These are phyloP conservation scores for Fusarium sp. DNA, from an alignment of 2,329 filamentous ascomycete species.

Conservation along the genomic window DNA sequence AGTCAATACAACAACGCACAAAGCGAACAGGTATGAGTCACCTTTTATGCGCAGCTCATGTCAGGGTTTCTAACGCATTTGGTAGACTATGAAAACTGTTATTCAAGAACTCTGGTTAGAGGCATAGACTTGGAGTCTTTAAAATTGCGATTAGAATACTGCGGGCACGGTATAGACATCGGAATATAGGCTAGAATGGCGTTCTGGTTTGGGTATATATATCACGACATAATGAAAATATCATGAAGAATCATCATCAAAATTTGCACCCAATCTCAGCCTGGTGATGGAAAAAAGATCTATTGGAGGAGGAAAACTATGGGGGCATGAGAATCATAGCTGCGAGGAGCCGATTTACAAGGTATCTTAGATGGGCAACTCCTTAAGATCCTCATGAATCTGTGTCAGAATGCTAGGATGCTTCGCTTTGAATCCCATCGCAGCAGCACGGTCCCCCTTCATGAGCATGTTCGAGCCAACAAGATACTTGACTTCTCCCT, in stretches of 20 bases:
- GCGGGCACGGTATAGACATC: background rate
- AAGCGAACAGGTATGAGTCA: conserved; percentile 32
- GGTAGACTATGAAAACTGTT: background rate
- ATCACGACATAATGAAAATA: background rate
- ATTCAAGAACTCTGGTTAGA: conserved; percentile 25
- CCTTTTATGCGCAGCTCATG: background rate
- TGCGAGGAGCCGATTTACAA: too few species aligned
- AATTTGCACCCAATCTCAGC: fast-evolving
- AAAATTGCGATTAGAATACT: background rate
- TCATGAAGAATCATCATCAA: background rate
- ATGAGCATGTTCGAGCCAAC: conserved; percentile 12
- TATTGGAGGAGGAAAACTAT: too few species aligned
- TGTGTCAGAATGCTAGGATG: background rate
- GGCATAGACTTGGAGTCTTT: background rate
- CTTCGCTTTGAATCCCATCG: background rate
- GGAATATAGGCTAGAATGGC: background rate
- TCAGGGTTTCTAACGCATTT: conserved; percentile 12
- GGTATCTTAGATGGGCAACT: background rate
- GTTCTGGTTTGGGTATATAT: background rate
- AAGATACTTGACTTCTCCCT: conserved; percentile 8
- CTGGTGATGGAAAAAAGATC: background rate
- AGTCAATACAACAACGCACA: conserved; percentile 33
- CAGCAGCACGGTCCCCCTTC: conserved; percentile 8
- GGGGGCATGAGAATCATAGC: too few species aligned
- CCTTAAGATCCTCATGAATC: conserved; percentile 6